These are phyloP conservation scores for Penicillium sp. DNA, from an alignment of 2,329 filamentous ascomycete genomes.

Conservation along the genomic window DNA sequence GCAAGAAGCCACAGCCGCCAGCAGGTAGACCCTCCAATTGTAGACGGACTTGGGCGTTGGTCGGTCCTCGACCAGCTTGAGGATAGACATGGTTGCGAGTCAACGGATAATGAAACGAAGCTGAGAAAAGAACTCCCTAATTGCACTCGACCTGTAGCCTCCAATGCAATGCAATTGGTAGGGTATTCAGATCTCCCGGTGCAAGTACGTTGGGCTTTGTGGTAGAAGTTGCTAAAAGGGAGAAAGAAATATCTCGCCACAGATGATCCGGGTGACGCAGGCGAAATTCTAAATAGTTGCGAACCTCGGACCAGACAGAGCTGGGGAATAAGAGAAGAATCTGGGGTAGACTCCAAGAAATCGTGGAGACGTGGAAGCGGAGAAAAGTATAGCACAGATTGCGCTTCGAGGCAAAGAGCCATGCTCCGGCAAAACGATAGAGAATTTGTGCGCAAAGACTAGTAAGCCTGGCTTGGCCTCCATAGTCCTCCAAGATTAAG, in stretches of 20 bases:
- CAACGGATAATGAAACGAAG: neutral
- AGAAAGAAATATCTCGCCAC: slow-evolving; percentile 5
- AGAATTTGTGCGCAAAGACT: neutral
- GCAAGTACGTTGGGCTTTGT: neutral
- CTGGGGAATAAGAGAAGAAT: slow-evolving; percentile 11
- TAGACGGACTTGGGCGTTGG: slow-evolving; percentile 56
- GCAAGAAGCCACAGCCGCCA: slow-evolving; percentile 52
- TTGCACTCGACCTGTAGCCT: slow-evolving; percentile 5
- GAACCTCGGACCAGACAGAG: slow-evolving; percentile 10
- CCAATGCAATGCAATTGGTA: slow-evolving; percentile 6
- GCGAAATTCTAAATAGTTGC: slow-evolving; percentile 19
- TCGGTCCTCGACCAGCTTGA: slow-evolving; percentile 43
- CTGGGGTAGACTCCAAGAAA: slow-evolving; percentile 15
- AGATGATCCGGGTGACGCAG: slow-evolving; percentile 5
- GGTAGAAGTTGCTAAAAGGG: slow-evolving; percentile 1
- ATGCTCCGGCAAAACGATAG: slow-evolving; percentile 21
- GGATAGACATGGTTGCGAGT: slow-evolving; percentile 35
- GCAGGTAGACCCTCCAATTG: slow-evolving; percentile 57
- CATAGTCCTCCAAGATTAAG: neutral
- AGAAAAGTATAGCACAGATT: slow-evolving; percentile 20
- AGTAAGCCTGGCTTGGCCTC: neutral
- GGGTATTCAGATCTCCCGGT: slow-evolving; percentile 8
- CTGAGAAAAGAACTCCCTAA: neutral
- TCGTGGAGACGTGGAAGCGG: slow-evolving; percentile 17
- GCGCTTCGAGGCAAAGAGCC: neutral